Conservation (phyloP, 371 early-diverging fungal species). For the Aphelidium insulamus region DNA sequence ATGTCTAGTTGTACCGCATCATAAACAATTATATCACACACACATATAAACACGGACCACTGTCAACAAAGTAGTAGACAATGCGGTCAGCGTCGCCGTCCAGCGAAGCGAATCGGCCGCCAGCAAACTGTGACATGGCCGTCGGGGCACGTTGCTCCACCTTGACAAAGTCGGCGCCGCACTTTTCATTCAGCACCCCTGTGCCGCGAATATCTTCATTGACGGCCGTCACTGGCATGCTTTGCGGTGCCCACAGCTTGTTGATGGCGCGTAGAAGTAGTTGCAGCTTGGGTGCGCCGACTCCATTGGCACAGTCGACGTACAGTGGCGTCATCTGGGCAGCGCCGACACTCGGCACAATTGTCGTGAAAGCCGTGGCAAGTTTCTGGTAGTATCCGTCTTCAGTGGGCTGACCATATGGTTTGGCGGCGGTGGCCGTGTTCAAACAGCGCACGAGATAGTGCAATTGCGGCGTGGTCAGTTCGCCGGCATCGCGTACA, state of each 20-base stretch:
- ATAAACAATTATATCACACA: background rate
- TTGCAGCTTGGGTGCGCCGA: slow-evolving; percentile 82
- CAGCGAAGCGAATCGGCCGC: slow-evolving; percentile 62
- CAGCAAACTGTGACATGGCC: slow-evolving; percentile 29
- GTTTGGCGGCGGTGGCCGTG: slow-evolving; percentile 41
- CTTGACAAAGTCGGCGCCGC: slow-evolving; percentile 98
- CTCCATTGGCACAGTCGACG: slow-evolving; percentile 91
- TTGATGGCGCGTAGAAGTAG: too few relatives aligned
- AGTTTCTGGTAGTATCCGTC: slow-evolving; percentile 82
- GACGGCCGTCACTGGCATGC: slow-evolving; percentile 31
- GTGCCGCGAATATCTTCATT: slow-evolving; percentile 42
- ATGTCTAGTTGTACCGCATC: slow-evolving; percentile 13
- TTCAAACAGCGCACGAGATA: slow-evolving; percentile 78
- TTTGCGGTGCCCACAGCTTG: too few relatives aligned
- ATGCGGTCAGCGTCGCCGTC: slow-evolving; percentile 99
- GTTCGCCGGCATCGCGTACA: slow-evolving; percentile 59
- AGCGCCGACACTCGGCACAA: slow-evolving; percentile 49
- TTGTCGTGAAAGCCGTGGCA: slow-evolving; percentile 47
- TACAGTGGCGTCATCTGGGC: slow-evolving; percentile 36
- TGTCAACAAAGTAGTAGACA: slow-evolving; percentile 74
- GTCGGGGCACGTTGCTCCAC: slow-evolving; percentile 57
- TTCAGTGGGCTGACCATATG: slow-evolving; percentile 79
- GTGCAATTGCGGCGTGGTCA: slow-evolving; percentile 95
- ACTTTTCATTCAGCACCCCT: slow-evolving; percentile 65
- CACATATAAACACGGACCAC: slow-evolving; percentile 15